Evolutionary conservation across 805 yeast genomes (phyloP).

Genomic region (Cyberlindnera mississippiensis): DNA sequence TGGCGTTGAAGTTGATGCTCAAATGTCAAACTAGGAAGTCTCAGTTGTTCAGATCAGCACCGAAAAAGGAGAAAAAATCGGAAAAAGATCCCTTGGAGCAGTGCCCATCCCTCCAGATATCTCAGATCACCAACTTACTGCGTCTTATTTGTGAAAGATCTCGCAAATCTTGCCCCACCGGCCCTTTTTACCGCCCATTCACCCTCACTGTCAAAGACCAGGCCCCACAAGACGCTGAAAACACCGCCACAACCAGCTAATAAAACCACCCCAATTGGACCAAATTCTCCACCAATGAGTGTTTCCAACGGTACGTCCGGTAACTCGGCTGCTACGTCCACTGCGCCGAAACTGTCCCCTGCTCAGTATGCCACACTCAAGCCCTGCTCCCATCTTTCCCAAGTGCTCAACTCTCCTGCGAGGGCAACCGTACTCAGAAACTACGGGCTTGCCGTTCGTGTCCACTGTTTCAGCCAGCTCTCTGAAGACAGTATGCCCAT

Average conservation of each 20-base stretch:
- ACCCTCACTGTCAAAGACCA: not conserved
- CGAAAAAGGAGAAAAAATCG: too few species aligned
- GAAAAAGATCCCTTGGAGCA: too few species aligned
- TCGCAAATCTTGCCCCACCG: too few species aligned
- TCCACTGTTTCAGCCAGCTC: conserved; percentile 15
- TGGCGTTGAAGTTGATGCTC: too few species aligned
- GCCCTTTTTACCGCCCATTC: not conserved
- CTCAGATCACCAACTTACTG: too few species aligned
- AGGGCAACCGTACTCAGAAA: conserved; percentile 26
- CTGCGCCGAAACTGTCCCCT: conserved; percentile 3
- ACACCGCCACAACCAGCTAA: not conserved
- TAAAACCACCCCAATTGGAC: not conserved
- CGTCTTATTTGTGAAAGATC: too few species aligned
- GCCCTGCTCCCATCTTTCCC: conserved; percentile 27
- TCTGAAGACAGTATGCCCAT: conserved; percentile 9
- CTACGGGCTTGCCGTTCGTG: conserved; percentile 25
- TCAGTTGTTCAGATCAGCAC: too few species aligned
- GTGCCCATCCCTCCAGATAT: too few species aligned
- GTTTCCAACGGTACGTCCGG: not conserved
- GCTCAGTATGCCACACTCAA: conserved; percentile 8
- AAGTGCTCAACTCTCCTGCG: conserved; percentile 26
- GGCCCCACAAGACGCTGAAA: not conserved
- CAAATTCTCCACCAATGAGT: not conserved
- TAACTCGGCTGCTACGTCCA: not conserved
- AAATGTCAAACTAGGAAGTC: too few species aligned